Base-by-base conservation (phyloP, 2,329 filamentous ascomycete genomes). In the Calonectria henricotiae region DNA sequence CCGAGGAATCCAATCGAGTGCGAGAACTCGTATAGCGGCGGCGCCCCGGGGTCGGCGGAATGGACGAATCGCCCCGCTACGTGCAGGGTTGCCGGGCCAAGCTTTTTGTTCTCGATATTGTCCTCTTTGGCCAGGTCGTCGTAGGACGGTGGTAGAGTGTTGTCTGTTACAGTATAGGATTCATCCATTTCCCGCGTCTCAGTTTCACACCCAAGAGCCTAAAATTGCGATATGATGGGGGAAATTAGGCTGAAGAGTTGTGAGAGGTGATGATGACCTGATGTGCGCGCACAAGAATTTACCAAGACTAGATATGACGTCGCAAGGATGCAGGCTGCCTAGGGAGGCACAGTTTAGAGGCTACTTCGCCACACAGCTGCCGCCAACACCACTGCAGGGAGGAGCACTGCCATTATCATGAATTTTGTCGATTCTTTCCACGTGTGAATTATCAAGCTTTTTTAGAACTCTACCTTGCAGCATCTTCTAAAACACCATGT, bases 21-120 rank as follows among this genome's bases (percentile, higher is more conserved):
- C 1, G 82, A 82, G 66, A 82, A 78, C 46, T 83, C 81, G 70
- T 82, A 83, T 13, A 82, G 73, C 0, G 81, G 79, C 37, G 78
- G 76, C 17, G 77, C 74, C 23, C 75, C 65, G 3, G 76, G 70
- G 20, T 80, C 75, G 47, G 73, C 72, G 1, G 79, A 78, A 76
- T 81, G 78, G 70, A 83, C 75, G 75, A 82, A 80, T 64, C 80
- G 79, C 43, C 78, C 79, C n/a, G 76, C 76, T 17, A 81, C 71
- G 63, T 78, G 76, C 43, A 82, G 78, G 1, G 80, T 82, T 5
- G 77, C 76, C 20, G 81, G 82, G 27, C 77, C 77, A 13, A 80
- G 69, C 27, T 75, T 63, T 8, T 69, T 69, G 41, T 69, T 64
- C 39, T 68, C 63, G 67, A 64, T 32, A 41, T 37, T 60, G 58